Evolutionary conservation across 148 eudicot species (phyloP), one percentile per base, ranked within the genome.

Genomic region (Vaccinium darrowii): DNA sequence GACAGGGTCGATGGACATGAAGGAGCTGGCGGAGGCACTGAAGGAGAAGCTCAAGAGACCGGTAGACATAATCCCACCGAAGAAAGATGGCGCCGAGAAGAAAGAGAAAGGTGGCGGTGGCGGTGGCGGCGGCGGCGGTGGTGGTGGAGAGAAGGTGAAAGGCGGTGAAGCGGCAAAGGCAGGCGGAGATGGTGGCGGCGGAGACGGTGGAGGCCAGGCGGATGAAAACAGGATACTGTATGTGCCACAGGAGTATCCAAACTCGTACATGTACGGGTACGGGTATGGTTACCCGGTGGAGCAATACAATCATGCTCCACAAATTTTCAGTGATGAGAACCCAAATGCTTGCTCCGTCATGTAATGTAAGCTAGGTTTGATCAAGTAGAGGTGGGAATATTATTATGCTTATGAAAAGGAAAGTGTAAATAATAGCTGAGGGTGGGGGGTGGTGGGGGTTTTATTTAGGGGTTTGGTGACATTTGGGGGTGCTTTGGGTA

Each of bases 51-150:
- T 94, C 36, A 92, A 89, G 79, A 90, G 85, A 77, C 21, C 84
- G 0, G 92, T 95, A 15, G 93, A 96, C 85, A 87, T 94, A 4
- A 86, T 90, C 15, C 92, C 91, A 5, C 91, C 92, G 25, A 93
- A 93, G 93, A 91, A 95, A 69, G 90, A 89, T 2, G 84, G 85
- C 21, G 86, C 85, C 27, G 86, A 87, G 13, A 74, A 86, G 78
- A 80, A 88, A n/a, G 85, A 84, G 1, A 86, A 73, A 3, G 87
- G 19, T 8, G 81, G 30, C 2, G 80, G n/a, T 0, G 87, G 52
- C 9, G 75, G 79, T 30, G 81, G 11, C 0, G 25, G 79, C 2
- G 80, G n/a, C 0, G 87, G 52, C 9, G 75, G 79, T 30, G 81
- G 11, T 1, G 25, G 79, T n/a, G 81, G 11, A 0, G 25, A 18